Conservation (phyloP, 257 asterid species). For the Petrea volubilis region DNA sequence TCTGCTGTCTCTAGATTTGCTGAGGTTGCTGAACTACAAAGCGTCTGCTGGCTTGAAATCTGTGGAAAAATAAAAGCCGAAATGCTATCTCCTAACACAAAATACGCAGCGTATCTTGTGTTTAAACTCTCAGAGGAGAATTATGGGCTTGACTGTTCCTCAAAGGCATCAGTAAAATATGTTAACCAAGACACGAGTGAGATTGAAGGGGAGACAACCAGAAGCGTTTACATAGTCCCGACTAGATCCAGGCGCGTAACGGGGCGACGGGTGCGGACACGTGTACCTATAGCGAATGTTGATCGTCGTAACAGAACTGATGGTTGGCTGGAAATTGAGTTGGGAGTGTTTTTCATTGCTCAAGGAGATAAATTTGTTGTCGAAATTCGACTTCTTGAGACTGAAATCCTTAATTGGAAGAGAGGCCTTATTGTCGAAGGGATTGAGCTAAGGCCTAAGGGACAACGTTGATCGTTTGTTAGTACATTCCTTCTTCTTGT, state of each 20-base stretch:
- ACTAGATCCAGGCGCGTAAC: background rate
- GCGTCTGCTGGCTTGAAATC: conserved; percentile 51
- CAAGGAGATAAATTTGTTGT: conserved; percentile 22
- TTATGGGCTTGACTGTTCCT: conserved; percentile 17
- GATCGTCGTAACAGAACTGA: background rate
- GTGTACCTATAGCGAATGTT: background rate
- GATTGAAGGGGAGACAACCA: background rate
- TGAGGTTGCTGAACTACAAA: conserved; percentile 47
- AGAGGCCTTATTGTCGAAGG: conserved; percentile 21
- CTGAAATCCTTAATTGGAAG: background rate
- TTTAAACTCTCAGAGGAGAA: conserved; percentile 7
- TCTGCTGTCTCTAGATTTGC: conserved; percentile 60
- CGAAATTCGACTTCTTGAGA: conserved; percentile 10
- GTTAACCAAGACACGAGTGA: background rate
- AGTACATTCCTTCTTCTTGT: too few relatives aligned
- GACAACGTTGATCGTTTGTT: background rate
- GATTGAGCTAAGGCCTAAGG: conserved; percentile 41
- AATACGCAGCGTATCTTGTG: conserved; percentile 30
- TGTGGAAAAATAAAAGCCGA: conserved; percentile 18
- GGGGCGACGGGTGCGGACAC: background rate
- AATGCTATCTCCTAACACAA: conserved; percentile 29
- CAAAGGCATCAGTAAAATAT: conserved; percentile 26
- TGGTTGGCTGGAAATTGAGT: conserved; percentile 38
- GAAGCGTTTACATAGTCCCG: background rate
- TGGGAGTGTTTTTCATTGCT: conserved; percentile 31